Evolutionary conservation across 2,329 filamentous ascomycete species (phyloP).

Genomic region (Aulographum hederae): DNA sequence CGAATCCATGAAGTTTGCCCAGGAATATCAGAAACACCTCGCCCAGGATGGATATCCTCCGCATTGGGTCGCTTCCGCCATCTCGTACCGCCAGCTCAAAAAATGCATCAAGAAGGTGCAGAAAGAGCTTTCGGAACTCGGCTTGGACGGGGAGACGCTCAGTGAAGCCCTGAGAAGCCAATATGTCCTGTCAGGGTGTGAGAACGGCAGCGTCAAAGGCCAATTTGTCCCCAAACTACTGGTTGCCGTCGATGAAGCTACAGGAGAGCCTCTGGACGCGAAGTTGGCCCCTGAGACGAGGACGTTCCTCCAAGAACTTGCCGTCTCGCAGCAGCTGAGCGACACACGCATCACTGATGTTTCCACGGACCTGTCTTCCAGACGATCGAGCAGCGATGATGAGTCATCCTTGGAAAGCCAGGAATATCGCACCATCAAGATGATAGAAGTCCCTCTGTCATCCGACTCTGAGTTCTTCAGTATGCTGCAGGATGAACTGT

Average conservation of each 20-base stretch:
- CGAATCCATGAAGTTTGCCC: constrained; percentile 95
- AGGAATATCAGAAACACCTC: constrained; percentile 54
- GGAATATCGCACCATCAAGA: constrained; percentile 12
- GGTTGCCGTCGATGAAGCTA: constrained; percentile 46
- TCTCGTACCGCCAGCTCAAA: constrained; percentile 72
- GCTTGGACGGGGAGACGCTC: constrained; percentile 54
- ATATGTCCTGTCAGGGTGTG: constrained; percentile 14
- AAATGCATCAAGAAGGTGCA: constrained; percentile 75
- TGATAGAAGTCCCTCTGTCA: constrained; percentile 56
- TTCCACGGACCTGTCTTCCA: not conserved
- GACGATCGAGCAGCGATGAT: not conserved
- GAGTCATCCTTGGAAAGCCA: not conserved
- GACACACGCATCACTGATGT: constrained; percentile 13
- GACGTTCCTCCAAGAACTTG: constrained; percentile 42
- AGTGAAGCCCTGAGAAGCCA: constrained; percentile 39
- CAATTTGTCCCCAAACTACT: constrained; percentile 47
- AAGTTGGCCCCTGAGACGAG: constrained; percentile 47
- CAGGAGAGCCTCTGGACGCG: constrained; percentile 51
- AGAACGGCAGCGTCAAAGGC: constrained; percentile 5
- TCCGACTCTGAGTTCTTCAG: constrained; percentile 70
- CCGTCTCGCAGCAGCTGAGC: constrained; percentile 26
- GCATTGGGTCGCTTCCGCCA: constrained; percentile 53
- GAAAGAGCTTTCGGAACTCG: constrained; percentile 49
- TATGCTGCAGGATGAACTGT: constrained; percentile 53
- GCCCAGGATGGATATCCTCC: constrained; percentile 55